A percentile compares a stretch with the other conserved stretches of the same genome.
phyloP scores from a whole-genome alignment of 495 filamentous ascomycete species.

The Penicillium malachiteum region DNA sequence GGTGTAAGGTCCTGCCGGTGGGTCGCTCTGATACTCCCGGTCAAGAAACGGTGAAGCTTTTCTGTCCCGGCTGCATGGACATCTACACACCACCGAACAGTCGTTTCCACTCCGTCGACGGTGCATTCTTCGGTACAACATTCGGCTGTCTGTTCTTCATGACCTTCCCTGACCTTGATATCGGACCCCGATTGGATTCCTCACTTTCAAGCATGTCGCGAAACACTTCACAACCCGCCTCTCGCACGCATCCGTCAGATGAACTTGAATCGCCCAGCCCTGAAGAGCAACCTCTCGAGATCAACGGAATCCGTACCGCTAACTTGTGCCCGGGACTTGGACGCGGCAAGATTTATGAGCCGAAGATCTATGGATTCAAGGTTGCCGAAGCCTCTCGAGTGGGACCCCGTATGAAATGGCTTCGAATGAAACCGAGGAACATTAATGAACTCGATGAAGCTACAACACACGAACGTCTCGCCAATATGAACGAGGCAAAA shows the following conservation, averaged over 20 bases:
- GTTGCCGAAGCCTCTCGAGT: constrained; percentile 83
- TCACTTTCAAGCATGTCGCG: constrained; percentile 32
- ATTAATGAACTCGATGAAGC: constrained; percentile 80
- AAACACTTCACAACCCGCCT: constrained; percentile 28
- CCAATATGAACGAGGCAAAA: neutral
- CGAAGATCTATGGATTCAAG: constrained; percentile 93
- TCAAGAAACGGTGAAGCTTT: constrained; percentile 96
- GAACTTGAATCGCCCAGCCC: constrained; percentile 32
- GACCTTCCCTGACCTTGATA: constrained; percentile 93
- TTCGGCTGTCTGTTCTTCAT: constrained; percentile 96
- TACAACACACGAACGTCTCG: constrained; percentile 11
- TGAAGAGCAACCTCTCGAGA: constrained; percentile 51
- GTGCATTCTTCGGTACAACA: constrained; percentile 96
- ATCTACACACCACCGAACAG: constrained; percentile 97
- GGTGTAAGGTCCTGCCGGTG: constrained; percentile 85
- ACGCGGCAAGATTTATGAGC: constrained; percentile 80
- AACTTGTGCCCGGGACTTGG: constrained; percentile 91
- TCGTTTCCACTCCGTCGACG: constrained; percentile 95
- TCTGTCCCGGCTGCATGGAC: constrained; percentile 94
- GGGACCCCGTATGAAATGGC: constrained; percentile 95
- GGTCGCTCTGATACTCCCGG: constrained; percentile 91
- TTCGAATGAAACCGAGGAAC: constrained; percentile 78
- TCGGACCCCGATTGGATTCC: constrained; percentile 45
- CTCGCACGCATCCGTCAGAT: constrained; percentile 17
- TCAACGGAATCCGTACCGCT: constrained; percentile 80